These are phyloP conservation scores for Cantharellus anzutake DNA, from an alignment of 768 basidiomycete species.

Conservation along the genomic window DNA sequence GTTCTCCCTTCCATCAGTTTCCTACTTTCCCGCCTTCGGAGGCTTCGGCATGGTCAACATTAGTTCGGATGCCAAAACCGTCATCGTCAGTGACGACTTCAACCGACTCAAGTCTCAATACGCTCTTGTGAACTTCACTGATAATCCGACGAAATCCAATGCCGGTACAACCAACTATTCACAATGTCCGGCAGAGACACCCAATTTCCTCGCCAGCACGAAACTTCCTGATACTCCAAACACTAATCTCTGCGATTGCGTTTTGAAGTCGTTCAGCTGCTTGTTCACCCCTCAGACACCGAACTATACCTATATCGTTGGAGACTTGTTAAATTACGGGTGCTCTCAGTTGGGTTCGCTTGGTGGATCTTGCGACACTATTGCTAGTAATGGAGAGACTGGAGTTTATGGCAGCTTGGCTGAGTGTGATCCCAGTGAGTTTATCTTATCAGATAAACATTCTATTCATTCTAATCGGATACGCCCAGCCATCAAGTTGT, in stretches of 20 bases:
- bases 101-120: slow-evolving; percentile 45
- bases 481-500: slow-evolving; percentile 47
- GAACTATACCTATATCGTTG: slow-evolving; percentile 42
- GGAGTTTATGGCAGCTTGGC: slow-evolving; percentile 65
- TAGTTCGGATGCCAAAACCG: slow-evolving; percentile 40
- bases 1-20: slow-evolving; percentile 14
- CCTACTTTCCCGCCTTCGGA: slow-evolving; percentile 74
- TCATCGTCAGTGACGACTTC: slow-evolving; percentile 53
- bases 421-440: slow-evolving; percentile 61
- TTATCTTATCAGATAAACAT: background rate
- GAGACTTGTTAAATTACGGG: slow-evolving; percentile 40
- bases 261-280: slow-evolving; percentile 51
- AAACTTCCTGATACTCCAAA: slow-evolving; percentile 74
- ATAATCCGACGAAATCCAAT: slow-evolving; percentile 36
- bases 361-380: slow-evolving; percentile 44
- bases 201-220: slow-evolving; percentile 37
- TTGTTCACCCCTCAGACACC: slow-evolving; percentile 43
- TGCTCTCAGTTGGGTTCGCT: slow-evolving; percentile 46
- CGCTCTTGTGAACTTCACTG: slow-evolving; percentile 28
- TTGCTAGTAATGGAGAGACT: slow-evolving; percentile 49
- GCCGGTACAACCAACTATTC: slow-evolving; percentile 33
- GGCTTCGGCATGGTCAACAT: slow-evolving; percentile 77
- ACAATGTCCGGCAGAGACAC: slow-evolving; percentile 45
- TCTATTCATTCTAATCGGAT: background rate
- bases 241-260: slow-evolving; percentile 56